phyloP scores from a whole-genome alignment of 257 asterid species.

The Phtheirospermum japonicum region DNA sequence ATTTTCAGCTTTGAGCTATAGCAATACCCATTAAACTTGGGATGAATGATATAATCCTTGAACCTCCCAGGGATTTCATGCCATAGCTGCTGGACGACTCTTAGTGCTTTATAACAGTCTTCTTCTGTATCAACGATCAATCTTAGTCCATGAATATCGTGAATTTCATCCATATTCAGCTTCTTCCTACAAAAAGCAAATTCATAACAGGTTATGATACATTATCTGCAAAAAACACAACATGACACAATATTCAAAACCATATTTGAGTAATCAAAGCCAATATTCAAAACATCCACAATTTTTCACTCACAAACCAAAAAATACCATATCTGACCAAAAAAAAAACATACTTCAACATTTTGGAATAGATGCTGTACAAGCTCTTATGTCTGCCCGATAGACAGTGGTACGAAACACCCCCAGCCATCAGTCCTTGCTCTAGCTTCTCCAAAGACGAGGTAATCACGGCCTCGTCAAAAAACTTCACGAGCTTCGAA shows the following conservation, averaged over 20 bases:
- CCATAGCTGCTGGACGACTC: conserved; percentile 79
- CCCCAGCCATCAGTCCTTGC: conserved; percentile 54
- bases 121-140: conserved; percentile 83
- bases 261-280: background rate
- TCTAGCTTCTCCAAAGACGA: conserved; percentile 70
- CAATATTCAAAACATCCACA: conserved; percentile 1
- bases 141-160: conserved; percentile 88
- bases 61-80: conserved; percentile 76
- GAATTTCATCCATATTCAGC: conserved; percentile 82
- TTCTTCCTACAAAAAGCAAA: conserved; percentile 59
- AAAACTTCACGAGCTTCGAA: conserved; percentile 55
- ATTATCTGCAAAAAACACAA: conserved; percentile 3
- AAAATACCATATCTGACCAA: no score
- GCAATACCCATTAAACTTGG: conserved; percentile 86
- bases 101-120: conserved; percentile 85
- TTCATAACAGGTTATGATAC: conserved; percentile 12
- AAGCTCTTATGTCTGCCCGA: conserved; percentile 91
- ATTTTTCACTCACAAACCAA: background rate
- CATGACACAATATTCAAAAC: background rate
- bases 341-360: conserved; percentile 72
- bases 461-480: conserved; percentile 63
- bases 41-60: conserved; percentile 78
- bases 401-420: conserved; percentile 52
- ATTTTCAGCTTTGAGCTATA: background rate
- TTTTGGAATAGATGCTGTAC: conserved; percentile 81